Base-by-base conservation (phyloP, 371 early-diverging fungal genomes). In the Mucor mucedo region DNA sequence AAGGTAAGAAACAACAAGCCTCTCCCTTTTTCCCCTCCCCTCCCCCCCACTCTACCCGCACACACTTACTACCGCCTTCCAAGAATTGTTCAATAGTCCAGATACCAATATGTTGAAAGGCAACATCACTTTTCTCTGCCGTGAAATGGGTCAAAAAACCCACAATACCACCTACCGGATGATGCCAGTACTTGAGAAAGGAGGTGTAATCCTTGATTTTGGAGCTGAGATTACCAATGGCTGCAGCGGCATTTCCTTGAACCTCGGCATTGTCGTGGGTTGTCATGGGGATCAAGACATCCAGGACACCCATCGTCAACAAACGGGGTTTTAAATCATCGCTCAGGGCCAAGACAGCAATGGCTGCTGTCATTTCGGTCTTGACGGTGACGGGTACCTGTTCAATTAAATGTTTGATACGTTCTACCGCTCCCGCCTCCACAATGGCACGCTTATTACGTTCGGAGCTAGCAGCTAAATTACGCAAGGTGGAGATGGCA, bases 51-150 rank as follows among this genome's bases (percentile, higher is more conserved):
- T 44, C n/a, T 4, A 5, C n/a, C n/a, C n/a, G 4, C 5, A 14
- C 40, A 9, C 7, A 41, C 30, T 62, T 72, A 79, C 88, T 83
- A 50, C 67, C 77, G 11, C 85, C 87, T 62, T 93, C 92, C 58
- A 91, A 67, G 66, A 93, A 89, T 76, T 93, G 92, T 29, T 92
- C 88, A 59, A 95, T 84, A 13, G 94, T 93, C 95, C 95, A 95
- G 29, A 95, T 84, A 9, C 91, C 93, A 68, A 95, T 91, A 62
- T 93, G 93, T 59, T 91, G 90, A 67, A 91, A 91, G 30, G 91
- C 88, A 55, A 85, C 73, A 58, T 91, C 92, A 40, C 80, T 80
- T 38, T 82, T 77, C 52, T 89, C 87, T 32, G 76, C 78, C 27
- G 93, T 70, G 73, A 94, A 95, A 35, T 78, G 76, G 7, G 80